Evolutionary conservation across 768 basidiomycete species (phyloP).

Genomic region (Kwoniella europaea): DNA sequence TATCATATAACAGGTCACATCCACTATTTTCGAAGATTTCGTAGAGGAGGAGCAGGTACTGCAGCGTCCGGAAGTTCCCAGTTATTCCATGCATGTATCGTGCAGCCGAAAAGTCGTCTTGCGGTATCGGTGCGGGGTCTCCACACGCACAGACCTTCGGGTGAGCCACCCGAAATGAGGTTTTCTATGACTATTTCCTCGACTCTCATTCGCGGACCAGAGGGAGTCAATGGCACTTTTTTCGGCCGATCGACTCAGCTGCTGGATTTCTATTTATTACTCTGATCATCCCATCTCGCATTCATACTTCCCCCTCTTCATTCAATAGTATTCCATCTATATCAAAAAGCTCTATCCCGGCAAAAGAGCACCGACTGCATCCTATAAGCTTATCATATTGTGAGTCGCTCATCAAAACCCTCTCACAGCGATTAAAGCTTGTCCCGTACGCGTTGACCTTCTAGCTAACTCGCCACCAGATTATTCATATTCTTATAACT

Average conservation of each 20-base stretch:
- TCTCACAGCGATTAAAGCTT: neutral
- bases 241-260: constrained; percentile 13
- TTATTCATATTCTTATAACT: neutral
- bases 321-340: constrained; percentile 15
- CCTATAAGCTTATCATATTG: neutral
- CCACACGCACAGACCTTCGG: neutral
- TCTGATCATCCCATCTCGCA: neutral
- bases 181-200: neutral
- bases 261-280: constrained; percentile 2
- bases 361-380: constrained; percentile 2
- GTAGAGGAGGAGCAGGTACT: neutral
- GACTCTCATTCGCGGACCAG: constrained; percentile 4
- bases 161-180: neutral
- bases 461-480: constrained; percentile 23
- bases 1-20: neutral
- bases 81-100: neutral
- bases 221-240: neutral
- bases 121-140: neutral
- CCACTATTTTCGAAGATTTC: neutral
- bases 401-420: constrained; percentile 4
- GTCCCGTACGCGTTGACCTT: neutral
- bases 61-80: neutral
- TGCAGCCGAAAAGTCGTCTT: neutral
- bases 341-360: constrained; percentile 6
- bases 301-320: constrained; percentile 3